Evolutionary conservation across 164 flowering plant species (phyloP), one percentile per base, ranked within the genome.

Genomic region (Saururus chinensis): DNA sequence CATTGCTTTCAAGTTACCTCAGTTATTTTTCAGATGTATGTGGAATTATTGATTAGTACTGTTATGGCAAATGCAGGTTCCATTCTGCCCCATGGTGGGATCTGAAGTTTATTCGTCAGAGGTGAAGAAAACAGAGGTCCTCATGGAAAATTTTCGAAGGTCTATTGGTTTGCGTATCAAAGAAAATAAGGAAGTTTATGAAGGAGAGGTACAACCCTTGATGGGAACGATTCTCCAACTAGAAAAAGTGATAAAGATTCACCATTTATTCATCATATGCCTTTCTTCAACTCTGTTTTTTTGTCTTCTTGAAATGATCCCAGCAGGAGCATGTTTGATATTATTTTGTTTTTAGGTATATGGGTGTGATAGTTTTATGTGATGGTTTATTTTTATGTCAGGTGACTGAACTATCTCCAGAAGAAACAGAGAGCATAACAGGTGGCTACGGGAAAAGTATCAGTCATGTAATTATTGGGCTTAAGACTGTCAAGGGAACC

Each of bases 81-180:
- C 99, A 19, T 95, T 95, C 70, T 91, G 96, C 70, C 97, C 97
- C 42, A 91, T 95, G 99, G 99, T 91, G 66, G 99, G 99, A 10
- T 91, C 97, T 26, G 97, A 95, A 75, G 97, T 95, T 22, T 95
- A 91, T 74, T 95, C 99, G 10, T 85, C 96, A 37, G 99, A 95
- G 80, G 97, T 95, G 0, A 91, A 89, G 80, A 95, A 95, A 75
- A 95, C 99, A 9, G 99, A 87, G 83, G 85, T 91, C 66, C 73
- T 95, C n/a, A 95, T 95, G 99, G 97, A 95, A 70, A 84, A 91
- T 67, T 95, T 95, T 40, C 72, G 99, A 60, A 74, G 96, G 65
- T 92, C 97, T 25, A 95, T 95, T 77, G 97, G 99, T 52, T 69
- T 95, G n/a, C 96, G 99, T 65, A 85, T 93, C 55, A 93, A 93